Base-by-base conservation (phyloP, 768 basidiomycete species). In the Russula sp. region DNA sequence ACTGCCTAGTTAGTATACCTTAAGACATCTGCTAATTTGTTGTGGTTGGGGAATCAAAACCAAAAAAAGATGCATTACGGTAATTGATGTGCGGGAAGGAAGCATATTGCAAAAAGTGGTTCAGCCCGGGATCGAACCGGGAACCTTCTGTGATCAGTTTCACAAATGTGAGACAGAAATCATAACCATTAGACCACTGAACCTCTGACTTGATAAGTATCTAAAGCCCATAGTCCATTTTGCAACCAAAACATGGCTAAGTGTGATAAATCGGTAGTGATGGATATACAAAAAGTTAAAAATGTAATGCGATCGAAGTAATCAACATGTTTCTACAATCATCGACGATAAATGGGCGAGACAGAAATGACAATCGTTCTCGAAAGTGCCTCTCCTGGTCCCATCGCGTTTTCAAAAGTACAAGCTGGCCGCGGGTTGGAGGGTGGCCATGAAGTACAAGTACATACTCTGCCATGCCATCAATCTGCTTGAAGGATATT, bases 161-260 rank as follows among this genome's bases (percentile, higher is more conserved):
- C 57, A 44, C 54, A 32, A n/a, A 32, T 76, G 76, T 79, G 76
- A 77, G 76, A 79, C 76, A 79, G 78, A 77, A 78, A 77, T 77
- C 76, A 77, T 77, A 79, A 77, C 76, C 76, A 79, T 77, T 77
- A 77, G 76, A 77, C 76, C 76, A 77, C 67, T 77, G 77, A 77
- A 77, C 76, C 73, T 16, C 24, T n/a, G 11, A 10, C 2, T 36
- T 49, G 0, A 2, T 2, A 0, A 1, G 0, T 2, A 1, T 13
- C 18, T 18, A n/a, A 57, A 46, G 30, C 14, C 1, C n/a, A 32
- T 22, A 22, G 32, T 5, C 18, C 22, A 9, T 2, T 54, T 54
- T 5, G 22, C 52, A 10, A 36, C 53, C 2, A 18, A 13, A 8
- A 11, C 20, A 2, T 48, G 13, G 28, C 28, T 30, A 30, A 5